These are phyloP conservation scores for Suillus tomentosus DNA, from an alignment of 768 basidiomycete genomes.

Conservation along the genomic window DNA sequence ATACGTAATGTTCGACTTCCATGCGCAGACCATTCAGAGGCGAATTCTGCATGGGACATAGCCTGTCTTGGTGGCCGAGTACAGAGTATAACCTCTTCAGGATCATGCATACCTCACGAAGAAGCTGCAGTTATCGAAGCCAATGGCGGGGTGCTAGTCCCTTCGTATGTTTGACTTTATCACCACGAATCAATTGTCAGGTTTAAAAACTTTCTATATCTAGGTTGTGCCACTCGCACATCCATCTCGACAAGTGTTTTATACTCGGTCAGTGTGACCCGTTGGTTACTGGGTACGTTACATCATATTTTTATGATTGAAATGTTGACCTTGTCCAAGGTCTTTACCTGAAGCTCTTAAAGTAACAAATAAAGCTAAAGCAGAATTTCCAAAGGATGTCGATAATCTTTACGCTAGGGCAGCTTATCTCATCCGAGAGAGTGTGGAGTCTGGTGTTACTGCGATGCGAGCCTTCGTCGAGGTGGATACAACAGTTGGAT, in stretches of 20 bases:
- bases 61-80: constrained; percentile 34
- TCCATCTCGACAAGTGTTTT: constrained; percentile 72
- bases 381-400: constrained; percentile 42
- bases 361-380: constrained; percentile 54
- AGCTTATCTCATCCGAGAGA: constrained; percentile 53
- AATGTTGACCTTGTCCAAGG: constrained; percentile 31
- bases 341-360: constrained; percentile 57
- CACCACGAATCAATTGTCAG: constrained; percentile 17
- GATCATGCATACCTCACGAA: constrained; percentile 1
- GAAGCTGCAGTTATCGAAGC: constrained; percentile 22
- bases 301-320: constrained; percentile 1
- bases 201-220: constrained; percentile 2
- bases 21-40: constrained; percentile 29
- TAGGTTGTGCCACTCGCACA: constrained; percentile 61
- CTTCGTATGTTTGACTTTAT: constrained; percentile 28
- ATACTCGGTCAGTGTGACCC: constrained; percentile 56
- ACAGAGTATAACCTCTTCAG: constrained; percentile 22
- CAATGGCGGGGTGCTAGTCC: constrained; percentile 32
- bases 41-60: constrained; percentile 33
- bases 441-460: constrained; percentile 63
- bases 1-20: constrained; percentile 35
- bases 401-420: constrained; percentile 56
- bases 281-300: constrained; percentile 52
- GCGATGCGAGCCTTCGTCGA: constrained; percentile 71
- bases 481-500: constrained; percentile 55